These are phyloP conservation scores for Thielaviopsis populi DNA, from an alignment of 2,329 filamentous ascomycete species.

Conservation along the genomic window DNA sequence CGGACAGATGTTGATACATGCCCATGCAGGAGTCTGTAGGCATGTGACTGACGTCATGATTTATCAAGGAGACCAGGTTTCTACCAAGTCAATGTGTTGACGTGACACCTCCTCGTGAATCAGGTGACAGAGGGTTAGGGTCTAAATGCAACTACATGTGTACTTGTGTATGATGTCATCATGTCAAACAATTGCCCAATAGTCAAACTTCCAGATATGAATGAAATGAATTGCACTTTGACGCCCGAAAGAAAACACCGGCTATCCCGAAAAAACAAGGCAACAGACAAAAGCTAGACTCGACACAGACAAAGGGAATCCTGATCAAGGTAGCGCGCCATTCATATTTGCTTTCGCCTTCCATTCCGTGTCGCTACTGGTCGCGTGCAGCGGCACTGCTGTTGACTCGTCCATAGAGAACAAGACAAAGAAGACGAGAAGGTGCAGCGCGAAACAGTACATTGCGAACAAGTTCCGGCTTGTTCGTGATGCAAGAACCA, in stretches of 20 bases:
- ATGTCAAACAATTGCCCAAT: neutral
- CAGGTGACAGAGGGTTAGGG: neutral
- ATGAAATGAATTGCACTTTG: conserved; percentile 1
- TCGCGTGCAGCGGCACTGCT: conserved; percentile 37
- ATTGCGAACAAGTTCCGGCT: conserved; percentile 88
- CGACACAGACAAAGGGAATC: neutral
- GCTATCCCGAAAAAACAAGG: conserved; percentile 6
- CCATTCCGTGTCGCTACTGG: conserved; percentile 28
- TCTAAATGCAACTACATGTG: neutral
- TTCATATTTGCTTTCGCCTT: conserved; percentile 6
- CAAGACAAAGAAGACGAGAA: conserved; percentile 73
- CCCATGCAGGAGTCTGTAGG: no score
- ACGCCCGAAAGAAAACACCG: conserved; percentile 5
- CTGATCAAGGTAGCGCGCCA: conserved; percentile 13
- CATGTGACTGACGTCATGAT: no score
- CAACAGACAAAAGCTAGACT: conserved; percentile 1
- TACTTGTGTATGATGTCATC: neutral
- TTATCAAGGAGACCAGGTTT: no score
- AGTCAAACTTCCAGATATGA: neutral
- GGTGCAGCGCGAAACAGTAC: conserved; percentile 78
- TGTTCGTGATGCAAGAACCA: conserved; percentile 76
- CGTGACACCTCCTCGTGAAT: no score
- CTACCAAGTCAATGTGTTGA: no score
- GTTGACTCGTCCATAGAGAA: conserved; percentile 33
- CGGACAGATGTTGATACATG: no score